phyloP scores from a whole-genome alignment of 2,329 filamentous ascomycete species.

The Coleophoma crateriformis region DNA sequence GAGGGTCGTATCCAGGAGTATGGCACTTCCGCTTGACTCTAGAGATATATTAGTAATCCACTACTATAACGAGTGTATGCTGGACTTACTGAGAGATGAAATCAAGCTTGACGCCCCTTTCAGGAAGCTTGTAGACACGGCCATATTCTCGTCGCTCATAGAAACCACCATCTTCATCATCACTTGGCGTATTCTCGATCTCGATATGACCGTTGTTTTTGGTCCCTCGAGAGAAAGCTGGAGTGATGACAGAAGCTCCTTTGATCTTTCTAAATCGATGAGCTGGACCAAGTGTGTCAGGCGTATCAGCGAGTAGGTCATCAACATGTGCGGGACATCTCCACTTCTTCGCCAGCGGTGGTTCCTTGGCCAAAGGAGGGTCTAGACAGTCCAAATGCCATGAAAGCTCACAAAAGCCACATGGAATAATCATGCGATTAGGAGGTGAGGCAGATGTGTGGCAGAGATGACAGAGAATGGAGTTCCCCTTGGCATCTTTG shows the following conservation, averaged over 20 bases:
- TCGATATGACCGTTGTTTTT: slow-evolving; percentile 69
- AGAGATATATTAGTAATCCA: slow-evolving; percentile 7
- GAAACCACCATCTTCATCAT: slow-evolving; percentile 45
- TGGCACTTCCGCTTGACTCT: slow-evolving; percentile 12
- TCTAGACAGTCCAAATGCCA: slow-evolving; percentile 95
- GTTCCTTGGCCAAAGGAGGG: slow-evolving; percentile 75
- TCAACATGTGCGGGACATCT: slow-evolving; percentile 85
- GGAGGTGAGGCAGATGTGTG: slow-evolving; percentile 56
- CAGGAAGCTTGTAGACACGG: slow-evolving; percentile 58
- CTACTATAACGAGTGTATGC: background rate
- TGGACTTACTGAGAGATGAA: slow-evolving; percentile 60
- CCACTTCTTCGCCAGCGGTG: slow-evolving; percentile 69
- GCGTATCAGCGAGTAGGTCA: slow-evolving; percentile 59
- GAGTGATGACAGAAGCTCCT: slow-evolving; percentile 43
- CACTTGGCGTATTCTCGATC: slow-evolving; percentile 54
- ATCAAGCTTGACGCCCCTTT: slow-evolving; percentile 61
- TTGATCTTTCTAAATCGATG: slow-evolving; percentile 59
- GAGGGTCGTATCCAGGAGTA: slow-evolving; percentile 7
- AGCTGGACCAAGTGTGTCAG: slow-evolving; percentile 49
- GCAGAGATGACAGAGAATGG: slow-evolving; percentile 75
- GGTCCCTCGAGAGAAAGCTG: slow-evolving; percentile 56
- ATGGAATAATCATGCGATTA: slow-evolving; percentile 71
- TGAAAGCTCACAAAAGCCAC: slow-evolving; percentile 72
- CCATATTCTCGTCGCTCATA: slow-evolving; percentile 56
- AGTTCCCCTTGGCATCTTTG: slow-evolving; percentile 66